Base-by-base conservation (phyloP, 768 basidiomycete genomes). In the Psilocybe tampanensis region DNA sequence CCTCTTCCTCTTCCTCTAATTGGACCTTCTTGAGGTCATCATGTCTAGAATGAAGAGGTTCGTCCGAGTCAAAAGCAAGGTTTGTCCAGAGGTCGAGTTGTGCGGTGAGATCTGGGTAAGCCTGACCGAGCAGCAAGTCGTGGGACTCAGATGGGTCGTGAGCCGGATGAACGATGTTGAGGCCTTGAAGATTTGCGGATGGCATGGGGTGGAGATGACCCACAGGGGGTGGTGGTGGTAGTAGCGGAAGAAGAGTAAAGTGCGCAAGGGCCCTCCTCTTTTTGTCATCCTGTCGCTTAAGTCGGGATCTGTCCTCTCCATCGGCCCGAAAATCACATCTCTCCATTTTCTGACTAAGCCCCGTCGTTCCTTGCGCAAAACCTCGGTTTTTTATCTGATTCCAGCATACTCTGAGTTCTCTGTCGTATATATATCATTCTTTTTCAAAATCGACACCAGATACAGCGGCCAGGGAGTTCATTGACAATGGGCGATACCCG, bases 61-160 rank as follows among this genome's bases (percentile, higher is more conserved):
- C 92, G 65, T 92, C 90, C 0, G 84, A 84, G 57, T 92, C 86
- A 67, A 94, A 94, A 8, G 85, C 72, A 54, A 94, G 78, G 71
- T 90, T 86, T 13, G 90, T 89, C 93, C 93, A 94, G 52, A 94
- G 77, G 69, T 89, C 87, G 52, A 92, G 85, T 68, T 90, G 90
- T 0, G 90, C 86, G 18, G 80, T 78, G 53, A 93, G 78, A 72
- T 94, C 92, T 11, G 88, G 86, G 67, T 85, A 90, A 0, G 86
- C 76, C 22, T 83, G 82, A 0, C 84, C 76, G 0, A 83, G 73
- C 58, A 91, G 80, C 22, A 90, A 77, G 58, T 90, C 86, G 67
- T 84, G 82, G 24, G 71, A 66, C 61, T 80, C 77, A 5, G 74
- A 64, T 15, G 77, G 64, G 23, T 73, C 70, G 19, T 66, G 72